A percentile compares a stretch with the other conserved stretches of the same genome.
phyloP scores from a whole-genome alignment of 257 asterid species.

The Ophiorrhiza pumila region DNA sequence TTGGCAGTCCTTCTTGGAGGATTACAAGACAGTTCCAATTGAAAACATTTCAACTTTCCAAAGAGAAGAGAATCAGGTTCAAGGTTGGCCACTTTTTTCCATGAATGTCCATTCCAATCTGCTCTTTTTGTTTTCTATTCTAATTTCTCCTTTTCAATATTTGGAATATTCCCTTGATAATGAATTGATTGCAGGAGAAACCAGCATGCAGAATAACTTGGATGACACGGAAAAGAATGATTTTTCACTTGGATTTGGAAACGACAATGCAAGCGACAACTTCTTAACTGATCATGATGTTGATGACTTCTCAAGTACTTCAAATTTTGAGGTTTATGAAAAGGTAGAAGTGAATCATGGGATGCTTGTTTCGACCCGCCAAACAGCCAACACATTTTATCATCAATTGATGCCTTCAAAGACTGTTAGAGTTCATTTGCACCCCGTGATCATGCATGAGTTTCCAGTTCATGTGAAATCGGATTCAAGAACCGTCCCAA shows the following conservation, averaged over 20 bases:
- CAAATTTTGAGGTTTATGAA: conserved; percentile 39
- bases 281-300: conserved; percentile 29
- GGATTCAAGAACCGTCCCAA: not conserved
- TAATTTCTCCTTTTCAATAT: not conserved
- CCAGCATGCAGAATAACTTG: conserved; percentile 20
- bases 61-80: conserved; percentile 28
- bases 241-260: conserved; percentile 26
- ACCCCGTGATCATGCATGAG: conserved; percentile 26
- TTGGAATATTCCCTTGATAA: not conserved
- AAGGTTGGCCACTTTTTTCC: conserved; percentile 26
- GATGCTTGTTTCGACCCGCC: conserved; percentile 39
- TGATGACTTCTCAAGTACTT: conserved; percentile 32
- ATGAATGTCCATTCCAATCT: not conserved
- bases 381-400: conserved; percentile 35
- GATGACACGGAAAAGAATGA: conserved; percentile 20
- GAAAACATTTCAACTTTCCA: conserved; percentile 32
- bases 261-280: conserved; percentile 18
- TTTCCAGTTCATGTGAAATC: conserved; percentile 15
- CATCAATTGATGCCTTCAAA: conserved; percentile 43
- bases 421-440: conserved; percentile 31
- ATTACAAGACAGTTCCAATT: conserved; percentile 35
- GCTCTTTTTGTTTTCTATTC: not conserved
- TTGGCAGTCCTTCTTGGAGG: conserved; percentile 39
- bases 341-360: conserved; percentile 39
- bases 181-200: conserved; percentile 31